phyloP scores from a whole-genome alignment of 371 early-diverging fungal genomes.

The Phascolomyces articulosus region DNA sequence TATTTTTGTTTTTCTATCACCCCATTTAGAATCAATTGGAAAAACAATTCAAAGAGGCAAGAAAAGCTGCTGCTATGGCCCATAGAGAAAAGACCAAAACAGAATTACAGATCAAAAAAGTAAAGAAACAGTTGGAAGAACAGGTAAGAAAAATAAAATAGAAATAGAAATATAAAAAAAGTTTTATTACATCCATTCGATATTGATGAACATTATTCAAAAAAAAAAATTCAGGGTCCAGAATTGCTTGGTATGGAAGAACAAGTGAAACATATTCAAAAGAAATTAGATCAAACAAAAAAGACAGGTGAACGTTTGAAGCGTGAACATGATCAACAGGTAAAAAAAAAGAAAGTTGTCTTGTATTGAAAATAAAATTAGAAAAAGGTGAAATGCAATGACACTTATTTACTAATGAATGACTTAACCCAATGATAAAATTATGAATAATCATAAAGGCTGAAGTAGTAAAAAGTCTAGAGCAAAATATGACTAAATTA shows the following conservation, averaged over 20 bases:
- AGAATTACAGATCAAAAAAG: constrained; percentile 73
- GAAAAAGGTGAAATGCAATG: too few species aligned
- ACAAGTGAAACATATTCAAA: constrained; percentile 67
- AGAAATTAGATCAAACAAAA: constrained; percentile 67
- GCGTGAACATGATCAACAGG: constrained; percentile 61
- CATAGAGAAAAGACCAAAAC: constrained; percentile 75
- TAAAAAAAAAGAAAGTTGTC: constrained; percentile 6
- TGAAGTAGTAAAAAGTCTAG: constrained; percentile 39
- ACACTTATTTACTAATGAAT: too few species aligned
- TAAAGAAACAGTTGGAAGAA: constrained; percentile 64
- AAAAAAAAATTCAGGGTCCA: constrained; percentile 19
- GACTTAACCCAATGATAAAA: too few species aligned
- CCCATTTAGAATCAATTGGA: constrained; percentile 49
- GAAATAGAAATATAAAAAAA: neutral
- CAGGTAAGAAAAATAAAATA: constrained; percentile 33
- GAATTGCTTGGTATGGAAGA: constrained; percentile 55
- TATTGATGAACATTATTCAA: neutral
- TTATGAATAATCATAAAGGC: too few species aligned
- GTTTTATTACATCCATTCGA: too few species aligned
- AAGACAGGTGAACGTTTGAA: constrained; percentile 56
- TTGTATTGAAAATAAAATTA: too few species aligned
- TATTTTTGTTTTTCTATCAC: too few species aligned
- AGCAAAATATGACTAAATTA: constrained; percentile 46
- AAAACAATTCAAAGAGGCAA: constrained; percentile 60
- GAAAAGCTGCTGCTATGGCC: constrained; percentile 72